These are phyloP conservation scores for Magnolia changhungtana DNA, from an alignment of 164 flowering plant genomes.

Conservation along the genomic window DNA sequence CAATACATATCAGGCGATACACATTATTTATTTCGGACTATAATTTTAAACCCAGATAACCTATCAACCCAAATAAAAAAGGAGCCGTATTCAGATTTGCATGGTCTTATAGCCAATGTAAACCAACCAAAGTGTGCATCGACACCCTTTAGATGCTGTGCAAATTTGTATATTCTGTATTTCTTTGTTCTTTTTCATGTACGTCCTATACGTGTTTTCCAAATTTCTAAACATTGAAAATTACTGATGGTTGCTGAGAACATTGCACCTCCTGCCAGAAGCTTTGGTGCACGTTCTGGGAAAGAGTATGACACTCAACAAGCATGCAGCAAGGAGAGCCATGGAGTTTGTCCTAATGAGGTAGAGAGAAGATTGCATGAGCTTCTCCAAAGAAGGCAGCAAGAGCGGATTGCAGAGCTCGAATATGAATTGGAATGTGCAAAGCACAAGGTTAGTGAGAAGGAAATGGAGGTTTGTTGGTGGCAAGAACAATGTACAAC, in stretches of 20 bases:
- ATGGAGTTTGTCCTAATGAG: constrained; percentile 54
- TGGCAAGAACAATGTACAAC: constrained; percentile 62
- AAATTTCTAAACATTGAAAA: neutral
- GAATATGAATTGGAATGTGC: constrained; percentile 50
- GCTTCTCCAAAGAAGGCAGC: constrained; percentile 50
- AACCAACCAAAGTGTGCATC: too few relatives aligned
- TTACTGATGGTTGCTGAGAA: constrained; percentile 31
- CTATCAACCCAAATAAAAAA: too few relatives aligned
- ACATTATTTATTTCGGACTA: too few relatives aligned
- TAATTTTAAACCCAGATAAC: too few relatives aligned
- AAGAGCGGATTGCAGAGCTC: constrained; percentile 62
- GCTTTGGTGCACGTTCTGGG: constrained; percentile 19
- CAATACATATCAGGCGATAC: too few relatives aligned
- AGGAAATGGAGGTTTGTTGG: constrained; percentile 63
- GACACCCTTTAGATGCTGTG: too few relatives aligned
- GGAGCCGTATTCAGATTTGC: too few relatives aligned
- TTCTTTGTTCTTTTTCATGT: too few relatives aligned
- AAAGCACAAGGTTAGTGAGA: constrained; percentile 38
- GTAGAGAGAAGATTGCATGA: constrained; percentile 67
- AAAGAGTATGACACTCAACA: constrained; percentile 30
- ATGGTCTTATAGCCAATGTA: too few relatives aligned
- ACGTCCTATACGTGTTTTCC: too few relatives aligned
- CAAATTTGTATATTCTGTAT: too few relatives aligned
- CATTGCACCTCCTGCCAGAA: constrained; percentile 18
- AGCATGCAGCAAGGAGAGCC: constrained; percentile 1